These are phyloP conservation scores for Penicillium odoratum DNA, from an alignment of 495 filamentous ascomycete genomes.

Conservation along the genomic window DNA sequence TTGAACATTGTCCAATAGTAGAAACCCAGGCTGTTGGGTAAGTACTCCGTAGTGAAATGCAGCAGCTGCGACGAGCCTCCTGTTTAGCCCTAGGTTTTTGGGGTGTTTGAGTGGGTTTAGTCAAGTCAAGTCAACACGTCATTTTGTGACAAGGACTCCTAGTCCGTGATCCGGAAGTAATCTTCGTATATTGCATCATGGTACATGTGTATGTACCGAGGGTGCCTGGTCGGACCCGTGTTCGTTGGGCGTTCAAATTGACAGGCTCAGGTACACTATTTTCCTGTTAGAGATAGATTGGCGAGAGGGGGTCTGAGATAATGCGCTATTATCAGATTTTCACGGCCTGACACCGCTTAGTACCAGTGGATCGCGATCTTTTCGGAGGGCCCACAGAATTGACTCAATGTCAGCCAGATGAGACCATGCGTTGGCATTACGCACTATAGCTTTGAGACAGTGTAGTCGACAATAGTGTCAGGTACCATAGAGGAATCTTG, in stretches of 20 bases:
- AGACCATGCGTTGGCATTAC: background rate
- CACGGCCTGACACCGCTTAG: slow-evolving; percentile 15
- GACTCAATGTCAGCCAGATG: slow-evolving; percentile 7
- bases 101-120: background rate
- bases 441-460: background rate
- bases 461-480: background rate
- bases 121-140: slow-evolving; percentile 13
- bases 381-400: slow-evolving; percentile 21
- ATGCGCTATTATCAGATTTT: background rate
- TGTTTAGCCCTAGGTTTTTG: background rate
- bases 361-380: slow-evolving; percentile 20
- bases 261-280: background rate
- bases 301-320: background rate
- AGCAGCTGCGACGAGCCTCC: background rate
- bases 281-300: slow-evolving; percentile 7
- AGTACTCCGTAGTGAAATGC: background rate
- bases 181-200: slow-evolving; percentile 5
- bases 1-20: background rate
- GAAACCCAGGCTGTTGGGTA: background rate
- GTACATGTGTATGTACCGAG: background rate
- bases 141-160: slow-evolving; percentile 5
- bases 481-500: too few relatives aligned
- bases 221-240: slow-evolving; percentile 1
- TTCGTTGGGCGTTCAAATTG: background rate
- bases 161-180: background rate